Percentiles rank a stretch among this genome's conserved stretches.
Evolutionary conservation across 768 basidiomycete species (phyloP).

Genomic region (Lentinus brumalis): DNA sequence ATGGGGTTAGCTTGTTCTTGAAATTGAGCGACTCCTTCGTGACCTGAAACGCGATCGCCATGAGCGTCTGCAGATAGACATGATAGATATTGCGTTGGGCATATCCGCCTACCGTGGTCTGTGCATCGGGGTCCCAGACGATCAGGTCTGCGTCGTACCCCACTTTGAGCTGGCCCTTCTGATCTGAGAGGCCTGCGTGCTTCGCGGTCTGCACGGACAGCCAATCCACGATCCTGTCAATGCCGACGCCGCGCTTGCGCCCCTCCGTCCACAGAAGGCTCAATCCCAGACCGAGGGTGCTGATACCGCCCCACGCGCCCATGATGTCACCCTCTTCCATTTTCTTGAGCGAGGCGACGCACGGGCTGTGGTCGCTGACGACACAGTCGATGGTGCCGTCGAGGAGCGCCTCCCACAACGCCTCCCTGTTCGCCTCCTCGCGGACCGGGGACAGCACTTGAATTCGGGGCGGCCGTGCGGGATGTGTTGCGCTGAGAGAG

Average conservation of each 20-base stretch:
- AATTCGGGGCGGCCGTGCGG: constrained; percentile 81
- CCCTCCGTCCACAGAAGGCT: constrained; percentile 90
- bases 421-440: constrained; percentile 66
- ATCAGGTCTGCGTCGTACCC: constrained; percentile 89
- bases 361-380: constrained; percentile 96
- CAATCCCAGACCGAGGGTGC: constrained; percentile 86
- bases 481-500: constrained; percentile 70
- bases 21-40: constrained; percentile 74
- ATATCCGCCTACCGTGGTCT: constrained; percentile 39
- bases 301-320: constrained; percentile 94
- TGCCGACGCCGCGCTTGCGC: constrained; percentile 52
- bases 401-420: constrained; percentile 78
- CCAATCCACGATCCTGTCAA: constrained; percentile 76
- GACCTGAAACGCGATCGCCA: constrained; percentile 50
- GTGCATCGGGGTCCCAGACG: constrained; percentile 71
- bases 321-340: constrained; percentile 79
- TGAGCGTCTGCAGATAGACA: neutral
- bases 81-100: neutral
- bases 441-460: constrained; percentile 98
- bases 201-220: constrained; percentile 69
- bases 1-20: constrained; percentile 94
- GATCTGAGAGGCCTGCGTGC: constrained; percentile 70
- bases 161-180: constrained; percentile 71
- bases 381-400: constrained; percentile 89
- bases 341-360: constrained; percentile 78